phyloP scores from a whole-genome alignment of 768 basidiomycete genomes.

The Inosperma sp. region DNA sequence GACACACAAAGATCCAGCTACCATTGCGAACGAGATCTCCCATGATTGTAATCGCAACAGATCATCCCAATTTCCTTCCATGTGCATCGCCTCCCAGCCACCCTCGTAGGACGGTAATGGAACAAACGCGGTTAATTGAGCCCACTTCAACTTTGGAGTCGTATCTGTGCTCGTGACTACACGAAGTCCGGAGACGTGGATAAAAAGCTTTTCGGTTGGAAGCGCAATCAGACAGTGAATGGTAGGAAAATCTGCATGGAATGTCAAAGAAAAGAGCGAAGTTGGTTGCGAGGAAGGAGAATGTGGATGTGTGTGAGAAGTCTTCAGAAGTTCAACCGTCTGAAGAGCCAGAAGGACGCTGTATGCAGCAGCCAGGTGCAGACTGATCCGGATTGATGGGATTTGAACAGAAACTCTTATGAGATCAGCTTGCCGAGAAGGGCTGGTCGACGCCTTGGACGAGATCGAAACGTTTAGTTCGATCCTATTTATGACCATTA shows the following conservation, averaged over 20 bases:
- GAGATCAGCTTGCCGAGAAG: slow-evolving; percentile 30
- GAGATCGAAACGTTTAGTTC: slow-evolving; percentile 27
- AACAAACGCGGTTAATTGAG: slow-evolving; percentile 53
- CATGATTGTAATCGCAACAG: slow-evolving; percentile 56
- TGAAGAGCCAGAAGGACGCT: slow-evolving; percentile 58
- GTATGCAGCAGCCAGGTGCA: slow-evolving; percentile 68
- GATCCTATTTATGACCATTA: slow-evolving; percentile 37
- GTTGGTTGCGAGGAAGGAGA: neutral
- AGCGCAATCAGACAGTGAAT: slow-evolving; percentile 47
- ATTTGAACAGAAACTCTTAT: slow-evolving; percentile 47
- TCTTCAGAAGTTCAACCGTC: slow-evolving; percentile 42
- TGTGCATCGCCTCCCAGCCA: slow-evolving; percentile 29
- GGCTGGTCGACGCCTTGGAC: slow-evolving; percentile 20
- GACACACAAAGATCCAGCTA: slow-evolving; percentile 37
- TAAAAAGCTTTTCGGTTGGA: slow-evolving; percentile 44
- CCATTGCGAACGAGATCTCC: slow-evolving; percentile 34
- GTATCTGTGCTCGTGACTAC: slow-evolving; percentile 21
- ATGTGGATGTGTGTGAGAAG: slow-evolving; percentile 9
- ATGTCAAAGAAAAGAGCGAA: slow-evolving; percentile 9
- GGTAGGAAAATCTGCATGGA: slow-evolving; percentile 24
- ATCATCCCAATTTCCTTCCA: slow-evolving; percentile 66
- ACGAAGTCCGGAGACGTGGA: slow-evolving; percentile 40
- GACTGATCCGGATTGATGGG: slow-evolving; percentile 46
- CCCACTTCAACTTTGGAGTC: slow-evolving; percentile 33
- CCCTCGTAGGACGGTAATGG: slow-evolving; percentile 40